A percentile compares a stretch with the other conserved stretches of the same genome.
These are phyloP conservation scores for Penicillium brasilianum DNA, from an alignment of 2,329 filamentous ascomycete genomes.

Conservation along the genomic window DNA sequence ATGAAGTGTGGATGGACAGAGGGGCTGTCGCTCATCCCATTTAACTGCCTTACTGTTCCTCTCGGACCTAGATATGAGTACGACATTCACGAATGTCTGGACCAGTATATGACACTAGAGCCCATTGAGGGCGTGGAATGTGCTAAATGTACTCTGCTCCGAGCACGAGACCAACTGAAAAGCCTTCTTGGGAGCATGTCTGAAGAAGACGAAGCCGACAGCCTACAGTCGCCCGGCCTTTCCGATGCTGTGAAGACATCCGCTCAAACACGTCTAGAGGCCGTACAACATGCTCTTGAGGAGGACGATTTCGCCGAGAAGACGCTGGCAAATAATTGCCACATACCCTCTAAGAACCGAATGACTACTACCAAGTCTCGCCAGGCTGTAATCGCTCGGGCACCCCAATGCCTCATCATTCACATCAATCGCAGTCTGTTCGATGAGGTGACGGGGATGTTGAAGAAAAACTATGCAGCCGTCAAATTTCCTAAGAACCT, in stretches of 20 bases:
- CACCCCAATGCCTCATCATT: conserved; percentile 79
- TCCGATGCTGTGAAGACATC: conserved; percentile 48
- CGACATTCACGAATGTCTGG: conserved; percentile 76
- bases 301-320: conserved; percentile 79
- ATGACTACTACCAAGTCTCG: conserved; percentile 84
- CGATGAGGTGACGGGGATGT: conserved; percentile 76
- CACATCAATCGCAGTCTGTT: conserved; percentile 94
- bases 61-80: conserved; percentile 71
- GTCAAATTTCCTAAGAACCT: conserved; percentile 77
- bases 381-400: conserved; percentile 81
- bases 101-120: conserved; percentile 84
- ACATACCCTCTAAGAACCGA: conserved; percentile 69
- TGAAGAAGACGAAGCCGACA: conserved; percentile 40
- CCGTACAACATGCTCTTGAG: conserved; percentile 73
- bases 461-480: conserved; percentile 81
- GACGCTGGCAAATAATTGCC: conserved; percentile 67
- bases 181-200: conserved; percentile 49
- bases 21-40: conserved; percentile 85
- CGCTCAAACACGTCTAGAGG: conserved; percentile 61
- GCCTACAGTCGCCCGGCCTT: conserved; percentile 33
- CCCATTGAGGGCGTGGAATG: conserved; percentile 89
- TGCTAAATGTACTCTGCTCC: conserved; percentile 81
- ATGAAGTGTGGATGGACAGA: conserved; percentile 84
- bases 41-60: conserved; percentile 89
- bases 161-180: conserved; percentile 59